phyloP scores from a whole-genome alignment of 306 rosid species.

The Cucumis hystrix region DNA sequence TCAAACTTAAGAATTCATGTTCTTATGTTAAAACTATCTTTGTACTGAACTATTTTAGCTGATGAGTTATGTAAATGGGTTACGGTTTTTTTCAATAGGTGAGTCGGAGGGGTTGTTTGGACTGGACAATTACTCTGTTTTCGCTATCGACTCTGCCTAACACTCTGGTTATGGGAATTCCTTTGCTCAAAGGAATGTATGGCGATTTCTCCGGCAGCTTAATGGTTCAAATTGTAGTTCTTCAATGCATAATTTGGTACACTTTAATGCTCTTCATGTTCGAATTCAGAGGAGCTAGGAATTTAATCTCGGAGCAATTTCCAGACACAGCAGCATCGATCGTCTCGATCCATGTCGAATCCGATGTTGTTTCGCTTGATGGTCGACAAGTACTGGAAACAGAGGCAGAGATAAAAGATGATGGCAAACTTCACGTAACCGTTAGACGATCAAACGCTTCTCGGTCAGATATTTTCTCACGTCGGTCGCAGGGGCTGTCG shows the following conservation, averaged over 20 bases:
- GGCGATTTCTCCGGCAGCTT: slow-evolving; percentile 65
- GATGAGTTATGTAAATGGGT: not conserved
- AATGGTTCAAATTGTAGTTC: slow-evolving; percentile 94
- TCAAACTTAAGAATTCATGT: no score
- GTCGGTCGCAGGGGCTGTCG: slow-evolving; percentile 59
- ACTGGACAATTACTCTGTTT: slow-evolving; percentile 76
- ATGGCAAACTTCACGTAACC: slow-evolving; percentile 71
- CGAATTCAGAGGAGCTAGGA: slow-evolving; percentile 60
- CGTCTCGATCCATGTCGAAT: slow-evolving; percentile 80
- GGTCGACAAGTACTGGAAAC: slow-evolving; percentile 63
- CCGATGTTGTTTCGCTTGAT: slow-evolving; percentile 67
- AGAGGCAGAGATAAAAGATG: slow-evolving; percentile 60
- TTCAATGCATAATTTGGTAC: slow-evolving; percentile 94
- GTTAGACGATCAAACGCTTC: slow-evolving; percentile 74
- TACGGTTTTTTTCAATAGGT: not conserved
- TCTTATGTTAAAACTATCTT: no score
- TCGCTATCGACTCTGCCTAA: slow-evolving; percentile 77
- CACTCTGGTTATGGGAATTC: slow-evolving; percentile 86
- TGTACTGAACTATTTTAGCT: no score
- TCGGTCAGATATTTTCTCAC: slow-evolving; percentile 54
- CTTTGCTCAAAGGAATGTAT: slow-evolving; percentile 74
- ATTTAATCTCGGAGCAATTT: slow-evolving; percentile 69
- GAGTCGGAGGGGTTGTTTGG: slow-evolving; percentile 54
- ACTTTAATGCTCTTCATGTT: slow-evolving; percentile 71
- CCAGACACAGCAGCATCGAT: slow-evolving; percentile 79